Conservation (phyloP, 2,329 filamentous ascomycete genomes). For the Pseudopyrenochaeta lycopersici region DNA sequence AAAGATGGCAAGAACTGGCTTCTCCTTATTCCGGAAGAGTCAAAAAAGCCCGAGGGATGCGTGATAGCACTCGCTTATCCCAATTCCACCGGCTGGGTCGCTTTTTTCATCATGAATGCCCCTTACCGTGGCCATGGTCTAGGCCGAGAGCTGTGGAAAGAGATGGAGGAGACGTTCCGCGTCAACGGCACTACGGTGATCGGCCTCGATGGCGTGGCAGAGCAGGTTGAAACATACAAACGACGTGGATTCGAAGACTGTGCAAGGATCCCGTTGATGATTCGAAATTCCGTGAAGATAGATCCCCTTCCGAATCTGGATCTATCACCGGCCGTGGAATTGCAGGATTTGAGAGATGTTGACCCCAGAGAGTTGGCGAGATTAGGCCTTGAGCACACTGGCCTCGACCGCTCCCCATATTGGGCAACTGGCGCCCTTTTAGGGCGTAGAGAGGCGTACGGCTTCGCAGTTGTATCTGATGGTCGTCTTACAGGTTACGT, state of each 20-base stretch:
- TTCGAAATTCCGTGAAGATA: slow-evolving; percentile 22
- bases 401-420: slow-evolving; percentile 39
- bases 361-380: slow-evolving; percentile 27
- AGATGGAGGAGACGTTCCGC: slow-evolving; percentile 32
- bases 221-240: slow-evolving; percentile 48
- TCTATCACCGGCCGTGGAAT: slow-evolving; percentile 11
- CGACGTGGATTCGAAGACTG: slow-evolving; percentile 43
- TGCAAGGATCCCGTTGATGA: slow-evolving; percentile 40
- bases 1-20: slow-evolving; percentile 39
- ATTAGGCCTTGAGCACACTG: slow-evolving; percentile 41
- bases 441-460: slow-evolving; percentile 36
- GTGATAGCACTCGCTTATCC: slow-evolving; percentile 43
- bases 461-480: slow-evolving; percentile 29
- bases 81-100: slow-evolving; percentile 51
- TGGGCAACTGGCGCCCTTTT: slow-evolving; percentile 43
- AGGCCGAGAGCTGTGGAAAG: slow-evolving; percentile 43
- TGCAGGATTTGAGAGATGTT: slow-evolving; percentile 33
- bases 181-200: slow-evolving; percentile 26
- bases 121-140: slow-evolving; percentile 41
- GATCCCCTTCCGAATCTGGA: slow-evolving; percentile 8
- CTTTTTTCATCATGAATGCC: slow-evolving; percentile 47
- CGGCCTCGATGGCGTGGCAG: slow-evolving; percentile 49
- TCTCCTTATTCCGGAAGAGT: slow-evolving; percentile 34
- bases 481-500: slow-evolving; percentile 37
- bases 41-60: slow-evolving; percentile 39